Evolutionary conservation across 306 rosid species (phyloP), one percentile per base, ranked within the genome.

Genomic region (Cucumis cinereus): DNA sequence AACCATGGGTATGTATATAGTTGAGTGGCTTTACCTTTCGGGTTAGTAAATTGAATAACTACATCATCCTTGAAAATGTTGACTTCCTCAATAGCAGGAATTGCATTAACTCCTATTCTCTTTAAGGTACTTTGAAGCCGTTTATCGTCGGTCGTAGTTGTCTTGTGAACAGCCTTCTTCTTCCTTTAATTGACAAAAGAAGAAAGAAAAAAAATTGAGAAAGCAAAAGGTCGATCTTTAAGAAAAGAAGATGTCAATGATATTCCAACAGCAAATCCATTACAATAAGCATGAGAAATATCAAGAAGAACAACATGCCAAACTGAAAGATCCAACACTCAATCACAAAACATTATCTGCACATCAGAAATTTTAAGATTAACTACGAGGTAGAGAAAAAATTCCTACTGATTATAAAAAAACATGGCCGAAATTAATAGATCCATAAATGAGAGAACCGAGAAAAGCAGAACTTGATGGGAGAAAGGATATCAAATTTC

Each of bases 141-240:
- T 76, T 93, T 93, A 78, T 93, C 98, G 50, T 93, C 98, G 9
- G 97, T 93, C 74, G 98, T 91, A 1, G 97, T 90, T 38, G 98
- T 93, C 92, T 93, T 93, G 88, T 93, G 98, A 49, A 93, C 97
- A 8, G 98, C 98, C 90, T 93, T 93, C 98, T 93, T 93, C 98
- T 93, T 93, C 82, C 98, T 93, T 76, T 30, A 52, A 76, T 67
- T 78, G 12, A 33, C 30, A 81, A 24, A 41, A 82, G 1, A 40
- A 63, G 5, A 6, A 50, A 45, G 11, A 50, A 61, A 56, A 45
- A 49, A 10, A 26, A 26, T 3, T 40, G 10, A 9, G 68, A 8
- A 71, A 38, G n/a, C 10, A 22, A 35, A 19, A 36, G 1, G 3
- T 10, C 23, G n/a, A 28, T 54, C 14, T 17, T 6, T 0, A 13